phyloP scores from a whole-genome alignment of 371 early-diverging fungal species.

The Entomophthora muscae region DNA sequence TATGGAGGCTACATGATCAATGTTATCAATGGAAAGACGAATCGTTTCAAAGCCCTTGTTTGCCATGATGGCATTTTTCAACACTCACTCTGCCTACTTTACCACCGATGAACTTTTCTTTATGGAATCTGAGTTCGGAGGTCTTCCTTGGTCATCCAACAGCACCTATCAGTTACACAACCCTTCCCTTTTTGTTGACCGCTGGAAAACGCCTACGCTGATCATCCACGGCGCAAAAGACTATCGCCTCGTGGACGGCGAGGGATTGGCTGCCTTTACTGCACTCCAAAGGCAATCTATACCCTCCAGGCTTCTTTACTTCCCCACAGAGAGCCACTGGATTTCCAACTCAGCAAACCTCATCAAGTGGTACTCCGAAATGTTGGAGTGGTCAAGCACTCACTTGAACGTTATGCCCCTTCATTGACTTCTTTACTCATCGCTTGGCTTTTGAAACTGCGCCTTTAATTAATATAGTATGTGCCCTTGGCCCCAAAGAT shows the following conservation, averaged over 20 bases:
- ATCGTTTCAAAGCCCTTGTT: constrained; percentile 53
- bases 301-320: constrained; percentile 52
- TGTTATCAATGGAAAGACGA: constrained; percentile 36
- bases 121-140: constrained; percentile 51
- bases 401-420: no score
- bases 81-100: constrained; percentile 36
- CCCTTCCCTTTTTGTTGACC: constrained; percentile 46
- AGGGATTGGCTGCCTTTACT: constrained; percentile 58
- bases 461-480: no score
- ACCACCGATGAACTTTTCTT: constrained; percentile 69
- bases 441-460: no score
- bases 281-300: constrained; percentile 55
- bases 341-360: constrained; percentile 24
- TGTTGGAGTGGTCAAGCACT: constrained; percentile 48
- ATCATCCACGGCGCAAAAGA: constrained; percentile 50
- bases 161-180: constrained; percentile 40
- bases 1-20: constrained; percentile 79
- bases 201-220: constrained; percentile 66
- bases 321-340: constrained; percentile 70
- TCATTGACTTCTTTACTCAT: no score
- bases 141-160: constrained; percentile 39
- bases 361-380: constrained; percentile 57
- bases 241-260: constrained; percentile 45
- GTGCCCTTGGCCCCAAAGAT: no score
- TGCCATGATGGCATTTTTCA: constrained; percentile 73